Conservation (phyloP, 768 basidiomycete genomes). For the Leccinum subtestaceum region DNA sequence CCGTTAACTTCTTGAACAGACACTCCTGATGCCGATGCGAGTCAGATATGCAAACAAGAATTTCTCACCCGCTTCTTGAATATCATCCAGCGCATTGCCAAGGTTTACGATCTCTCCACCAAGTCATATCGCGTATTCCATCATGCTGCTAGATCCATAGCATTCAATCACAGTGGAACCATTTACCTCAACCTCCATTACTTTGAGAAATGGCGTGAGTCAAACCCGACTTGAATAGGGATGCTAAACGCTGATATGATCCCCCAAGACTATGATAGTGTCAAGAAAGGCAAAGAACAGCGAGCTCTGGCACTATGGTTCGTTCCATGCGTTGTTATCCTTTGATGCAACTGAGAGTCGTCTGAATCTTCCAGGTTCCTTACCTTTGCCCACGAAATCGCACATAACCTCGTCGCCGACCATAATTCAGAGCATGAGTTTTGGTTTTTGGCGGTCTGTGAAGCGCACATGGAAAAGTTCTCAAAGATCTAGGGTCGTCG, state of each 20-base stretch:
- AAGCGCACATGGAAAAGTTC: not conserved
- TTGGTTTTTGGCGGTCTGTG: not conserved
- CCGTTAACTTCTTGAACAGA: conserved; percentile 37
- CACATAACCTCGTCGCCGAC: not conserved
- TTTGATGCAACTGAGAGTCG: not conserved
- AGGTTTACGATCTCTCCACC: conserved; percentile 67
- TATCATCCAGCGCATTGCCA: conserved; percentile 58
- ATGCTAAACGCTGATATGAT: not conserved
- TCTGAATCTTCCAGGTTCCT: not conserved
- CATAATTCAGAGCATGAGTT: not conserved
- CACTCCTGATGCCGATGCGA: conserved; percentile 47
- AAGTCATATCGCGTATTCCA: not conserved
- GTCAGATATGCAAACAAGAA: conserved; percentile 27
- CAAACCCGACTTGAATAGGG: not conserved
- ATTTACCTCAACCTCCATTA: not conserved
- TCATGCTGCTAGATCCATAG: not conserved
- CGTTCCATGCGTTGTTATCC: not conserved
- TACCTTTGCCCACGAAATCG: not conserved
- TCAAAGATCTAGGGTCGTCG: not conserved
- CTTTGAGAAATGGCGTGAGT: not conserved
- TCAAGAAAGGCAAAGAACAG: not conserved
- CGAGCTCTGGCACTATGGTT: not conserved
- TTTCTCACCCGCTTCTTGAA: conserved; percentile 66
- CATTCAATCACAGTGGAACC: not conserved
- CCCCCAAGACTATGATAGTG: not conserved